Conservation (phyloP, 2,329 filamentous ascomycete genomes). For the Verticillium tricorpus region DNA sequence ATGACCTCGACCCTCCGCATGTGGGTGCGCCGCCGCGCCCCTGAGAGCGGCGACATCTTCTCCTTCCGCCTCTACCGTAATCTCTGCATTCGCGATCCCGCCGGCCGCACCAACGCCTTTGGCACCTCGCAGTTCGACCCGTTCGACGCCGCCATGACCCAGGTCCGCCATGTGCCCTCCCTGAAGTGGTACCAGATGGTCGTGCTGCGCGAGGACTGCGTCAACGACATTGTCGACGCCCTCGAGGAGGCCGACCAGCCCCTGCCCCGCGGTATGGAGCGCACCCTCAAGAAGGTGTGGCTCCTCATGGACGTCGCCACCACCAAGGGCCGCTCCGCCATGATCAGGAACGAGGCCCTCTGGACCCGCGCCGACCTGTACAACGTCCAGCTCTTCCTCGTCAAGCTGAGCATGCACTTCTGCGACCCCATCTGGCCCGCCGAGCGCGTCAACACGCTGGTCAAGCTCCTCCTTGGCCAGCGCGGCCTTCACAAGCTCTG, state of each 20-base stretch:
- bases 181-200: constrained; percentile 68
- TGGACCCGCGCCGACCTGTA: constrained; percentile 60
- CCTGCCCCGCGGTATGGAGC: constrained; percentile 42
- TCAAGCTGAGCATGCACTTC: constrained; percentile 70
- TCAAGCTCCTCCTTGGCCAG: constrained; percentile 58
- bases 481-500: constrained; percentile 51
- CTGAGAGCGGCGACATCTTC: constrained; percentile 53
- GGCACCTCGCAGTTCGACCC: constrained; percentile 15
- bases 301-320: constrained; percentile 63
- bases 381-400: constrained; percentile 58
- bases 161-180: constrained; percentile 52
- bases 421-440: constrained; percentile 59
- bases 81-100: constrained; percentile 57
- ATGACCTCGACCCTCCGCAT: constrained; percentile 54
- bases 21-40: constrained; percentile 49
- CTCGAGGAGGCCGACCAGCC: constrained; percentile 55
- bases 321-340: constrained; percentile 45
- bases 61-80: constrained; percentile 54
- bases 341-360: constrained; percentile 47
- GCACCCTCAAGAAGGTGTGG: constrained; percentile 64
- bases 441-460: constrained; percentile 45
- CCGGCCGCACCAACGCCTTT: constrained; percentile 33
- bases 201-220: constrained; percentile 48
- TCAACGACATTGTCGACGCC: constrained; percentile 58
- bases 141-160: constrained; percentile 6